These are phyloP conservation scores for Echinochloa phyllopogon DNA, from an alignment of 176 grass and related monocot genomes.

Conservation along the genomic window DNA sequence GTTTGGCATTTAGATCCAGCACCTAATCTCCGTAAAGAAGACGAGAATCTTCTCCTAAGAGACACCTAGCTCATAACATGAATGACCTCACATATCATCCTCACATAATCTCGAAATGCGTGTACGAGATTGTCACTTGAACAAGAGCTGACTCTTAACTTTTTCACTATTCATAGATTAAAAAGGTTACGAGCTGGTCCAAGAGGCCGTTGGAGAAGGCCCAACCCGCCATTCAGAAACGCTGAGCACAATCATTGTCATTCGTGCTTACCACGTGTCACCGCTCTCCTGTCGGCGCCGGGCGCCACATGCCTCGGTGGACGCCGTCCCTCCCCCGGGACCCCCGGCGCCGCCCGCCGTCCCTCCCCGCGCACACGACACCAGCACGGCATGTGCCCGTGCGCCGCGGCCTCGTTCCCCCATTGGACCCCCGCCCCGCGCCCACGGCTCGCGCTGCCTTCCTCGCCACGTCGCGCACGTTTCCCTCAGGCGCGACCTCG, in stretches of 20 bases:
- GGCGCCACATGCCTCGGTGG: conserved; percentile 34
- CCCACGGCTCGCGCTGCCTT: background rate
- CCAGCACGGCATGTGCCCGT: conserved; percentile 32
- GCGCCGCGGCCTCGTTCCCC: background rate
- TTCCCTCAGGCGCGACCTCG: background rate
- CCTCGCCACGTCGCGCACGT: background rate
- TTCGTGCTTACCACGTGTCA: background rate
- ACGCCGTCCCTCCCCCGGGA: background rate
- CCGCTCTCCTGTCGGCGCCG: background rate
- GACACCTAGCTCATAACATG: too few species aligned
- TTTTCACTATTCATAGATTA: too few species aligned
- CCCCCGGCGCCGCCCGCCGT: conserved; percentile 6
- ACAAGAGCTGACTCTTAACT: too few species aligned
- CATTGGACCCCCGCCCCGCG: background rate
- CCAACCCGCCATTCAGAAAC: background rate
- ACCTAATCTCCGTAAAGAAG: background rate
- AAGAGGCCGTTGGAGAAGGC: too few species aligned
- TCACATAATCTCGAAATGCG: too few species aligned
- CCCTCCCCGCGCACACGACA: background rate
- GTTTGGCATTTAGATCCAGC: too few species aligned
- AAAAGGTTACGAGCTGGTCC: too few species aligned
- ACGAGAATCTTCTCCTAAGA: background rate
- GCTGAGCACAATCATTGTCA: conserved; percentile 19
- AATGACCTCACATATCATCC: too few species aligned
- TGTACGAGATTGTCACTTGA: too few species aligned